phyloP scores from a whole-genome alignment of 768 basidiomycete species.

The Termitomyces sp. region DNA sequence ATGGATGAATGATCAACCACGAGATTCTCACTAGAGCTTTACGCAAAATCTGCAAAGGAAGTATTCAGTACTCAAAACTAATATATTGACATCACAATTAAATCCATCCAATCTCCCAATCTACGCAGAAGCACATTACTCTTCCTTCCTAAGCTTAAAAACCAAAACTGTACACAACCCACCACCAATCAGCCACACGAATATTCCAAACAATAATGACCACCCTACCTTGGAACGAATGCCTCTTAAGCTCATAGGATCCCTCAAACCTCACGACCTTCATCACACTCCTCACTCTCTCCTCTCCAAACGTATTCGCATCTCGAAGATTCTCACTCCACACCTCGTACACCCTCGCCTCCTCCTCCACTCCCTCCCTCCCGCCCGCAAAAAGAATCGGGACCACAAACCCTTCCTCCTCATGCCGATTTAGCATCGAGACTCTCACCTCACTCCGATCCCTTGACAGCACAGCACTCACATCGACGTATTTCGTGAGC shows the following conservation, averaged over 20 bases:
- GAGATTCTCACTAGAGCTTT: no score
- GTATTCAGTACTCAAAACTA: no score
- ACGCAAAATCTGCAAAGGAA: no score
- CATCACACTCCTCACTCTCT: slow-evolving; percentile 30
- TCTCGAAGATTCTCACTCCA: slow-evolving; percentile 42
- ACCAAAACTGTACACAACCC: background rate
- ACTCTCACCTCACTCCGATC: slow-evolving; percentile 35
- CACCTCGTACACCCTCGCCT: slow-evolving; percentile 41
- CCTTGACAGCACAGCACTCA: slow-evolving; percentile 35
- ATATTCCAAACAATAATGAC: background rate
- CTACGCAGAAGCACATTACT: background rate
- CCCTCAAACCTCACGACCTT: slow-evolving; percentile 27
- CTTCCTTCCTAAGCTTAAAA: background rate
- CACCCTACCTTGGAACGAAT: slow-evolving; percentile 41
- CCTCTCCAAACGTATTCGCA: slow-evolving; percentile 36
- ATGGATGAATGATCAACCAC: no score
- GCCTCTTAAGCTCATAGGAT: slow-evolving; percentile 31
- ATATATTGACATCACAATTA: background rate
- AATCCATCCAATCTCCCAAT: no score
- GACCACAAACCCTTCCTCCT: slow-evolving; percentile 28
- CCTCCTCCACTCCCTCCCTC: slow-evolving; percentile 6
- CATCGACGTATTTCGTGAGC: slow-evolving; percentile 41
- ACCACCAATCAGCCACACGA: background rate
- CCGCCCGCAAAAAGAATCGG: slow-evolving; percentile 30
- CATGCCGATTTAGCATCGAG: slow-evolving; percentile 48